Conservation (phyloP, 768 basidiomycete species). For the Mycena haematopus region DNA sequence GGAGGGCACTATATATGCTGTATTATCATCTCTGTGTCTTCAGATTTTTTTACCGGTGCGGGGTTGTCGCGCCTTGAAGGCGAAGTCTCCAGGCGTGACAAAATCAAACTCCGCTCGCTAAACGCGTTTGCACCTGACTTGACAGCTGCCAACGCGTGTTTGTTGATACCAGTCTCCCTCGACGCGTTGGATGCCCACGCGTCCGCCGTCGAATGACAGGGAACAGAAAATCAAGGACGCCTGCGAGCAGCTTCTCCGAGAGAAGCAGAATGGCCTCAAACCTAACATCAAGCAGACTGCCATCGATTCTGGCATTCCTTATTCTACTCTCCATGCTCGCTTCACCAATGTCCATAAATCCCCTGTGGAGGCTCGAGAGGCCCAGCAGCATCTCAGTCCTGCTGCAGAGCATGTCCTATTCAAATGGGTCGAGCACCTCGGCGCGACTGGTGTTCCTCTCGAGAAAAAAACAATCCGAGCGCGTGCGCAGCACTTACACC, state of each 20-base stretch:
- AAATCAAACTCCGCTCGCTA: not conserved
- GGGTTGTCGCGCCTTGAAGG: not conserved
- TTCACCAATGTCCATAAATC: constrained; percentile 10
- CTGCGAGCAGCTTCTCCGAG: not conserved
- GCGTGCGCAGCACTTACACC: not conserved
- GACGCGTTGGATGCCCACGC: not conserved
- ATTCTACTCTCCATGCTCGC: constrained; percentile 6
- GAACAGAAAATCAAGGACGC: not conserved
- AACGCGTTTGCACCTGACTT: not conserved
- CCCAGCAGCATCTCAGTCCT: constrained; percentile 3
- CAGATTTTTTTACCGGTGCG: not conserved
- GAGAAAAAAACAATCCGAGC: not conserved
- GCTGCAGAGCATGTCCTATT: constrained; percentile 9
- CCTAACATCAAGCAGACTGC: constrained; percentile 7
- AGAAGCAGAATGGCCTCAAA: constrained; percentile 5
- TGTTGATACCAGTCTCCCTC: not conserved
- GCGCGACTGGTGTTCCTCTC: constrained; percentile 2
- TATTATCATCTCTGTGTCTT: not conserved
- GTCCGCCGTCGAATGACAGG: not conserved
- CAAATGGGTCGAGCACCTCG: constrained; percentile 14
- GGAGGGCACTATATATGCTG: not conserved
- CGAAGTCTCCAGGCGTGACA: not conserved
- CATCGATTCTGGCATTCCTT: not conserved
- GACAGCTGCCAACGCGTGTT: not conserved
- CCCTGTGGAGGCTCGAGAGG: constrained; percentile 3